These are phyloP conservation scores for Amauroascus niger DNA, from an alignment of 2,329 filamentous ascomycete genomes.

Conservation along the genomic window DNA sequence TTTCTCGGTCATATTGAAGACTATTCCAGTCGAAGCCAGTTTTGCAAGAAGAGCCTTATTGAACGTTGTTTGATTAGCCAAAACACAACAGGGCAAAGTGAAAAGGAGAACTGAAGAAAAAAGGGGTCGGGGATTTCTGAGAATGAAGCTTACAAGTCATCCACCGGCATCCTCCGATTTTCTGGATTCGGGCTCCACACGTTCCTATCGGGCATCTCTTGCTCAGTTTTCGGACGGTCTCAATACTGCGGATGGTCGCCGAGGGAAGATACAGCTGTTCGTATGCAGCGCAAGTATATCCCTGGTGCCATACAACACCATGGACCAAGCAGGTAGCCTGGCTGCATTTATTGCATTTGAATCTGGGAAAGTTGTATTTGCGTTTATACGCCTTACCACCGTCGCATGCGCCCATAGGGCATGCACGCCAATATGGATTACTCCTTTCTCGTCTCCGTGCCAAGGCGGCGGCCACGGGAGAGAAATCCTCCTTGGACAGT, in stretches of 20 bases:
- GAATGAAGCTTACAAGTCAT: slow-evolving; percentile 18
- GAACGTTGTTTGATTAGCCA: not conserved
- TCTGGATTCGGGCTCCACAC: slow-evolving; percentile 17
- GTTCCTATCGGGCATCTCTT: slow-evolving; percentile 15
- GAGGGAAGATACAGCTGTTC: slow-evolving; percentile 9
- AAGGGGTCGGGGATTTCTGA: no score
- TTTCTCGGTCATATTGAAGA: not conserved
- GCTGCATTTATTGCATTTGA: slow-evolving; percentile 15
- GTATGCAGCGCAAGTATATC: slow-evolving; percentile 16
- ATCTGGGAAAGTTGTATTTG: slow-evolving; percentile 4
- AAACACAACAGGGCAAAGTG: no score
- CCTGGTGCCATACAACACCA: slow-evolving; percentile 16
- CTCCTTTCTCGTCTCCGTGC: not conserved
- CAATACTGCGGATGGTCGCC: slow-evolving; percentile 9
- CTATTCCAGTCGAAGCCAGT: not conserved
- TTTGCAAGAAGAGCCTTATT: not conserved
- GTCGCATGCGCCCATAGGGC: slow-evolving; percentile 3
- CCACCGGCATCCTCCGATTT: slow-evolving; percentile 17
- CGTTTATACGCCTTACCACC: not conserved
- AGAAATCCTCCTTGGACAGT: slow-evolving; percentile 6
- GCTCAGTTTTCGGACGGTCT: slow-evolving; percentile 12
- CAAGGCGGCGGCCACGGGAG: not conserved
- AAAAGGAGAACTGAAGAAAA: no score
- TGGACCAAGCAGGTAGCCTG: slow-evolving; percentile 16
- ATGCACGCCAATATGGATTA: slow-evolving; percentile 10